Base-by-base conservation (phyloP, 2,329 filamentous ascomycete genomes). In the Sclerotiophoma versabilis region DNA sequence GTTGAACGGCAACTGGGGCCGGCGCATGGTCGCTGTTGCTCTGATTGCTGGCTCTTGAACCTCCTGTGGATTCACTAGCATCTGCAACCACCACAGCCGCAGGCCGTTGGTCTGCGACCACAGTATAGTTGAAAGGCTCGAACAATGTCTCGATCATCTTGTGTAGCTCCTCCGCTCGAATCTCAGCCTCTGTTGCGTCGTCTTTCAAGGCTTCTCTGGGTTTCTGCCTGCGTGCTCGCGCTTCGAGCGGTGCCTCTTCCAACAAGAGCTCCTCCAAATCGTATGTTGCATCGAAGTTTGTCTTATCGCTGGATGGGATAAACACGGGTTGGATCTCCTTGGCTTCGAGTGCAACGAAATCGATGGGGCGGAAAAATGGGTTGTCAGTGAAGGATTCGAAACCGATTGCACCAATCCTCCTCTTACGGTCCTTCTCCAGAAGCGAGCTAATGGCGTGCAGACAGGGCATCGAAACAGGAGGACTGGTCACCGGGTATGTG, bases 271-370 rank as follows among this genome's bases (percentile, higher is more conserved):
- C 95, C 72, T 99, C 95, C 44, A 99, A 79, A 75, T 99, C 95
- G 72, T 99, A 98, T 0, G 95, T 99, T 4, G 95, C 95, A 75
- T 99, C 95, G 64, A 99, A 99, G 74, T 99, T 99, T 3, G 95
- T 98, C 83, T 99, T 99, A 42, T 98, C 95, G 50, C 92, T 93
- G 0, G 93, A 96, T 0, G 95, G 95, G 17, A 90, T 85, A 73
- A 99, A 99, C 3, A 98, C 87, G 0, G 95, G 95, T 64, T 93
- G 88, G 37, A 98, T 87, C 70, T 92, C 87, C 73, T 97, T 98
- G 60, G 86, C 82, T 72, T 96, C 91, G 29, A 99, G 77, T 0
- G 88, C 87, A 12, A 85, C 86, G 63, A 99, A 99, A 71, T 98
- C 89, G 63, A 98, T 85, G 2, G 84, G 79, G 33, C 87, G 84